Conservation (phyloP, 345 rosid species). For the Populus davidiana region DNA sequence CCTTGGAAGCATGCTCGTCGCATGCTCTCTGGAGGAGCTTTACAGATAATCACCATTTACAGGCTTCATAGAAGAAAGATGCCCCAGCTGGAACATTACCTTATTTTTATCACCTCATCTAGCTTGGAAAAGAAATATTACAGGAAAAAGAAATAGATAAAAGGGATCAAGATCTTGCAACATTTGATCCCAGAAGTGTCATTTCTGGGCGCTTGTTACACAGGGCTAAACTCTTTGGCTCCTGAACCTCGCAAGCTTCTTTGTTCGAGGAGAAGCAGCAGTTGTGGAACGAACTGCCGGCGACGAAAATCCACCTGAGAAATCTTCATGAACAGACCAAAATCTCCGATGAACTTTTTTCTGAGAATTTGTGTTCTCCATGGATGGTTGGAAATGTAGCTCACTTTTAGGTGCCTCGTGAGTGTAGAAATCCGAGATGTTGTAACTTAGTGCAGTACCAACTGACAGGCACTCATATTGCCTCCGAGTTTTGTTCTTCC, state of each 20-base stretch:
- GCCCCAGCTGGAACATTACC: neutral
- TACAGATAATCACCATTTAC: neutral
- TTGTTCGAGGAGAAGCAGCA: conserved; percentile 7
- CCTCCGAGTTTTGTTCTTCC: conserved; percentile 56
- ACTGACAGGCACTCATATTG: conserved; percentile 72
- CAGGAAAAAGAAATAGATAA: neutral
- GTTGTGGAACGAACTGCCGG: neutral
- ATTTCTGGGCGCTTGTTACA: neutral
- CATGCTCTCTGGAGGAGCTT: neutral
- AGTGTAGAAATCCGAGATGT: conserved; percentile 26
- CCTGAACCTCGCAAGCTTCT: conserved; percentile 52
- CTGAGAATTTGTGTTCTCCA: neutral
- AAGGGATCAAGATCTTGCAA: neutral
- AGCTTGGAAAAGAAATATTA: neutral
- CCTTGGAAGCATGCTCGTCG: neutral
- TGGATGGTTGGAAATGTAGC: neutral
- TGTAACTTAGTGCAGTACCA: conserved; percentile 36
- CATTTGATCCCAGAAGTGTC: neutral
- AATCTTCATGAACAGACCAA: conserved; percentile 47
- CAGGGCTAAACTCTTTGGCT: conserved; percentile 51
- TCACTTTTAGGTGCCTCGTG: neutral
- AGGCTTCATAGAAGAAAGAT: too few species aligned
- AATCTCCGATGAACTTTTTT: conserved; percentile 36
- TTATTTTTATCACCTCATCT: neutral
- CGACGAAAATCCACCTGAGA: conserved; percentile 13